These are phyloP conservation scores for Cucumis hystrix DNA, from an alignment of 306 rosid species.

Conservation along the genomic window DNA sequence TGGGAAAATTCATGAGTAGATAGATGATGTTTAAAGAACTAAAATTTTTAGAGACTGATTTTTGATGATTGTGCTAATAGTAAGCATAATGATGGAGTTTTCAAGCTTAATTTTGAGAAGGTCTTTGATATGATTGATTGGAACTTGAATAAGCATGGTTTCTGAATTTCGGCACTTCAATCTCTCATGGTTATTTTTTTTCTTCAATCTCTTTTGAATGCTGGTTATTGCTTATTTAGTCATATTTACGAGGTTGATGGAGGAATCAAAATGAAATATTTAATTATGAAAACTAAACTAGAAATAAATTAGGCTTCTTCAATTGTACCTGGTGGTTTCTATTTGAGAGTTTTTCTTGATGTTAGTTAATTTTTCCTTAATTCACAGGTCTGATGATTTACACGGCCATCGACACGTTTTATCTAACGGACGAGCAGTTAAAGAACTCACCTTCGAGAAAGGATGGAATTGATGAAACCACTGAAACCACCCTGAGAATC, in stretches of 20 bases:
- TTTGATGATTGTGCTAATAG: too few species aligned
- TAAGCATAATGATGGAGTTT: too few species aligned
- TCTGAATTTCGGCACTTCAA: background rate
- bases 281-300: background rate
- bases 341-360: background rate
- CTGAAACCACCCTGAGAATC: slow-evolving; percentile 69
- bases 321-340: background rate
- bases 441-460: slow-evolving; percentile 59
- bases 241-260: background rate
- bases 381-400: slow-evolving; percentile 42
- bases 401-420: slow-evolving; percentile 81
- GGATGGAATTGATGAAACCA: slow-evolving; percentile 70
- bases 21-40: too few species aligned
- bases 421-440: slow-evolving; percentile 59
- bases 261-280: background rate
- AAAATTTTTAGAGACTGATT: too few species aligned
- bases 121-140: too few species aligned
- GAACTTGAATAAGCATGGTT: background rate
- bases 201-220: background rate
- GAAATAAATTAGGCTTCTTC: background rate
- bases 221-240: background rate
- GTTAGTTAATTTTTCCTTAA: background rate
- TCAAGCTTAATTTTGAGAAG: too few species aligned
- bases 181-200: background rate
- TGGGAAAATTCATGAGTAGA: too few species aligned